Percentiles rank a stretch among this genome's conserved stretches.
Evolutionary conservation across 2,329 filamentous ascomycete genomes (phyloP).

Genomic region (Tolypocladium cylindrosporum): DNA sequence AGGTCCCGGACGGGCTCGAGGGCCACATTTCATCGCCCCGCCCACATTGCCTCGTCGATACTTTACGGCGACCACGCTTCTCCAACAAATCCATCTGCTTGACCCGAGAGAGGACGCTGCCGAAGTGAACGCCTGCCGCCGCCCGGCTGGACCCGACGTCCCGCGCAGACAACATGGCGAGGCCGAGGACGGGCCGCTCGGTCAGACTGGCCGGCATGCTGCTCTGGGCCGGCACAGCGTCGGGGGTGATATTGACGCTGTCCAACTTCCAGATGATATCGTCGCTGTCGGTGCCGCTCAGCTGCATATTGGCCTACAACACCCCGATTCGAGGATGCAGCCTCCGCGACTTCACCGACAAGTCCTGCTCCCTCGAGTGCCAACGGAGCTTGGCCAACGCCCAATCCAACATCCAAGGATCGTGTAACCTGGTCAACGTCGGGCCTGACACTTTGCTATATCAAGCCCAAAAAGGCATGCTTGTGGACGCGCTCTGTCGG

Average conservation of each 20-base stretch:
- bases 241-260: slow-evolving; percentile 18
- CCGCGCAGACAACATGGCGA: slow-evolving; percentile 1
- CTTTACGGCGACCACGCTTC: not conserved
- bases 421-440: slow-evolving; percentile 14
- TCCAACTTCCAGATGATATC: slow-evolving; percentile 30
- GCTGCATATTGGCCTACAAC: slow-evolving; percentile 32
- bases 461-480: slow-evolving; percentile 23
- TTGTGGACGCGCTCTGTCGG: slow-evolving; percentile 26
- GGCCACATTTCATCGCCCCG: not conserved
- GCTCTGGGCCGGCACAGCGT: slow-evolving; percentile 12
- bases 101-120: not conserved
- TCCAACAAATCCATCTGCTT: not conserved
- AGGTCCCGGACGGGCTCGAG: not conserved
- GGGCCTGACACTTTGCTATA: slow-evolving; percentile 23
- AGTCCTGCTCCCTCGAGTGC: slow-evolving; percentile 27
- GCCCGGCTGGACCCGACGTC: not conserved
- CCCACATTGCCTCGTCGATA: not conserved
- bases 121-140: not conserved
- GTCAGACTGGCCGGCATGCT: slow-evolving; percentile 9
- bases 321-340: slow-evolving; percentile 27
- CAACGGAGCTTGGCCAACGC: slow-evolving; percentile 15
- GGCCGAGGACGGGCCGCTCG: not conserved
- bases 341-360: slow-evolving; percentile 23
- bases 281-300: slow-evolving; percentile 22
- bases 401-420: slow-evolving; percentile 17